Evolutionary conservation across 176 grass and related monocot species (phyloP).

Genomic region (Musa schizocarpa): DNA sequence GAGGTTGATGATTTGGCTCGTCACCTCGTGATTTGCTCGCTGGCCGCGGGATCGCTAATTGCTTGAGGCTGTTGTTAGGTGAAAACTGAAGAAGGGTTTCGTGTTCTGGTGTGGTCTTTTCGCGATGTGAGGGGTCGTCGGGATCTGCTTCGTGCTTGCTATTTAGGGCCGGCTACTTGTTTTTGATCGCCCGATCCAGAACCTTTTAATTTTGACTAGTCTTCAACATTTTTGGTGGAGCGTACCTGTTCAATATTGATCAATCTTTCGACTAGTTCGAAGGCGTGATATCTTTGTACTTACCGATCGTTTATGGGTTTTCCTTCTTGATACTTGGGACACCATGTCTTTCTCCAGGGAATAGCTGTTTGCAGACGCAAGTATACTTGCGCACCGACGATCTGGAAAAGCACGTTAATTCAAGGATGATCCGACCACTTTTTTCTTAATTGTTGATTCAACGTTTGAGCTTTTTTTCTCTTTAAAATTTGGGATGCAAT

Average conservation of each 20-base stretch:
- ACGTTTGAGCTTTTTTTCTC: neutral
- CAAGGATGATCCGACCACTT: neutral
- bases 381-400: no score
- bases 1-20: neutral
- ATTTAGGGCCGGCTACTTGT: neutral
- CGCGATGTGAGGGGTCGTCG: neutral
- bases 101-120: neutral
- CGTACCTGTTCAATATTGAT: no score
- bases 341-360: no score
- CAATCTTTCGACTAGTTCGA: no score
- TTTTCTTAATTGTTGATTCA: neutral
- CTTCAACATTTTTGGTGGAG: no score
- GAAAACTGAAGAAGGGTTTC: neutral
- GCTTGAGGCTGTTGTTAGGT: neutral
- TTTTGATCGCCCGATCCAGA: neutral
- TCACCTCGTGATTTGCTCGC: neutral
- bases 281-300: no score
- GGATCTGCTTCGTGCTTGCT: neutral
- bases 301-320: no score
- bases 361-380: no score
- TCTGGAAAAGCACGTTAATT: no score
- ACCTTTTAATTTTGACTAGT: no score
- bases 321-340: no score
- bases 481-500: neutral
- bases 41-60: neutral